Percentiles rank a stretch among this genome's conserved stretches.
These are phyloP conservation scores for Colletotrichum eremochloae DNA, from an alignment of 2,329 filamentous ascomycete species.

Conservation along the genomic window DNA sequence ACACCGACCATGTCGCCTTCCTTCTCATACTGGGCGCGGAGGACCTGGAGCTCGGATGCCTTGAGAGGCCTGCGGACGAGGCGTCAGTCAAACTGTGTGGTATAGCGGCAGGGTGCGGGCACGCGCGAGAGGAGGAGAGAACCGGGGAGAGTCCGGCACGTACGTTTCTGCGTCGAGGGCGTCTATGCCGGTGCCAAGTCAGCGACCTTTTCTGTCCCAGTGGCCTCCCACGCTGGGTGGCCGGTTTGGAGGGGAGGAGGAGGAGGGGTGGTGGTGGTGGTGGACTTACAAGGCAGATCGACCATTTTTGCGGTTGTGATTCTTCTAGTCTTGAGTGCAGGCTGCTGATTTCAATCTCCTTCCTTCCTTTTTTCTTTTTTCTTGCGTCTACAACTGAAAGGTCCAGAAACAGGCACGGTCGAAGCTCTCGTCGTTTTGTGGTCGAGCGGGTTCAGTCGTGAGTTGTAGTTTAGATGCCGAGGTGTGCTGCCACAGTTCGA, in stretches of 20 bases:
- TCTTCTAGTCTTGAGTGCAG: not conserved
- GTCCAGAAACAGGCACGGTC: not conserved
- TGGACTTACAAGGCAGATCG: constrained; percentile 62
- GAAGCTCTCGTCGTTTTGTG: constrained; percentile 13
- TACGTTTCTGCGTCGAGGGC: constrained; percentile 97
- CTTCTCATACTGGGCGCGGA: constrained; percentile 95
- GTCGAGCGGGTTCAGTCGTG: not conserved
- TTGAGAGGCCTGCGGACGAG: constrained; percentile 79
- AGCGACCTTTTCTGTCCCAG: constrained; percentile 13
- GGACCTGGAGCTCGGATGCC: constrained; percentile 90
- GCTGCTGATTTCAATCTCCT: not conserved
- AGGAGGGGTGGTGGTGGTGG: not conserved
- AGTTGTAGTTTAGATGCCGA: not conserved
- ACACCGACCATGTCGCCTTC: constrained; percentile 97
- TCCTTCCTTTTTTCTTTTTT: not conserved
- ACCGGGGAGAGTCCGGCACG: constrained; percentile 46
- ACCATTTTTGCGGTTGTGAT: constrained; percentile 54
- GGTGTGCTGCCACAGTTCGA: not conserved
- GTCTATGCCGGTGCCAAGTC: constrained; percentile 68
- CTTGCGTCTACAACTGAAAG: not conserved
- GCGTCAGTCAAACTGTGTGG: constrained; percentile 17
- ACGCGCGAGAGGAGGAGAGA: constrained; percentile 12
- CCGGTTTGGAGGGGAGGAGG: not conserved
- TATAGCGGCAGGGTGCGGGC: not conserved
- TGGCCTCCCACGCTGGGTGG: not conserved